A percentile compares a stretch with the other conserved stretches of the same genome.
phyloP scores from a whole-genome alignment of 169 alveolate species.

The Plasmodium fragile region DNA sequence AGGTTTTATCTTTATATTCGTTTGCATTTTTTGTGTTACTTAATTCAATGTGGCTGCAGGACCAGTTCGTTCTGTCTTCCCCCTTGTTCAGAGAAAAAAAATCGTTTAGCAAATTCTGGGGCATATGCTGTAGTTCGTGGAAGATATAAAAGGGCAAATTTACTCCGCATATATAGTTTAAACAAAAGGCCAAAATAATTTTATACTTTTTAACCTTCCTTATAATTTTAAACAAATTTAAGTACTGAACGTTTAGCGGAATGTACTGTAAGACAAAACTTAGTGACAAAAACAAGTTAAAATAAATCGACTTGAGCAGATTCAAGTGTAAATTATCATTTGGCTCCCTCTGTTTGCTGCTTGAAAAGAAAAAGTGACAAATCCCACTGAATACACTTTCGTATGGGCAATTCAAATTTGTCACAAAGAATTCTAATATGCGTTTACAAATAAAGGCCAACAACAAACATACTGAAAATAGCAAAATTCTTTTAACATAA shows the following conservation, averaged over 20 bases:
- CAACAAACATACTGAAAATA: conserved; percentile 60
- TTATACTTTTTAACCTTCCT: conserved; percentile 64
- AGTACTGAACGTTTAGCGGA: conserved; percentile 55
- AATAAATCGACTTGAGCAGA: conserved; percentile 58
- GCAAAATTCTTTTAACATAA: conserved; percentile 28
- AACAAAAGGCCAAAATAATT: conserved; percentile 39
- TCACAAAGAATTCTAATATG: conserved; percentile 51
- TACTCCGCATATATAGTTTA: conserved; percentile 65
- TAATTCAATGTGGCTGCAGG: conserved; percentile 9
- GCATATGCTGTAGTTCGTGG: conserved; percentile 31
- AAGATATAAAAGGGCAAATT: conserved; percentile 59
- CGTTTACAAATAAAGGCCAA: conserved; percentile 51
- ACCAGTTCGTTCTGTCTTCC: neutral
- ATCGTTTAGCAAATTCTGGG: conserved; percentile 22
- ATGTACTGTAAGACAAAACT: conserved; percentile 66
- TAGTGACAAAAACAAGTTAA: conserved; percentile 56
- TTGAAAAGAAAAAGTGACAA: conserved; percentile 50
- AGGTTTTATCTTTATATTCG: conserved; percentile 14
- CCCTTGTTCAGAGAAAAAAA: conserved; percentile 35
- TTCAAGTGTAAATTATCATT: conserved; percentile 52
- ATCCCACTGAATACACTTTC: conserved; percentile 44
- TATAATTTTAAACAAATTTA: conserved; percentile 68
- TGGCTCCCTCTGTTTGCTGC: neutral
- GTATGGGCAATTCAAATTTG: conserved; percentile 26
- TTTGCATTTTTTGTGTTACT: neutral